These are phyloP conservation scores for Pseudogymnoascus sp. DNA, from an alignment of 2,329 filamentous ascomycete species.

Conservation along the genomic window DNA sequence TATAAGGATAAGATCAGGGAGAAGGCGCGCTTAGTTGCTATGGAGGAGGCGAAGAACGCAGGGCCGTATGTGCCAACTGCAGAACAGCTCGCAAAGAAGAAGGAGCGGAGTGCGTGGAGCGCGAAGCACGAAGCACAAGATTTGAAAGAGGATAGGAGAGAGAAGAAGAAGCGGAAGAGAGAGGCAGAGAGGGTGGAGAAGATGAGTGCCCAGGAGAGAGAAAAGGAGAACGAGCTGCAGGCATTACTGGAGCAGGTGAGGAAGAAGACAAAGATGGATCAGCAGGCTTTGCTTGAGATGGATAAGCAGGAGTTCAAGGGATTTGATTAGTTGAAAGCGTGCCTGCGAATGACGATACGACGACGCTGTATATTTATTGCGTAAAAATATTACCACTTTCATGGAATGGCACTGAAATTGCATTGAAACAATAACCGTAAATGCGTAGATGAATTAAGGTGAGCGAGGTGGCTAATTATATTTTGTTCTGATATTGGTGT, in stretches of 20 bases:
- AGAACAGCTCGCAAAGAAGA: conserved; percentile 46
- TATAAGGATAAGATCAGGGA: conserved; percentile 69
- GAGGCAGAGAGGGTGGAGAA: conserved; percentile 55
- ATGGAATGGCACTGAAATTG: not conserved
- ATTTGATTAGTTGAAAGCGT: conserved; percentile 22
- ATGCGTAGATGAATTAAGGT: not conserved
- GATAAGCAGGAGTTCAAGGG: conserved; percentile 31
- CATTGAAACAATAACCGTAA: not conserved
- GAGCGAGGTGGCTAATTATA: not conserved
- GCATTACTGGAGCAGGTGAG: conserved; percentile 56
- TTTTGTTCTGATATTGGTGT: not conserved
- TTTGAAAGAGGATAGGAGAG: conserved; percentile 51
- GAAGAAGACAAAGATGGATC: conserved; percentile 34
- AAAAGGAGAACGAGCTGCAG: conserved; percentile 54
- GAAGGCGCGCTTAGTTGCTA: conserved; percentile 50
- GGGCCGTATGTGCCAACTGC: conserved; percentile 32
- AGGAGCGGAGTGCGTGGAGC: conserved; percentile 65
- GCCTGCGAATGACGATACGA: conserved; percentile 11
- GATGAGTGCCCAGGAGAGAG: conserved; percentile 65
- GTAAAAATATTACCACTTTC: conserved; percentile 6
- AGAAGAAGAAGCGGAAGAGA: conserved; percentile 55
- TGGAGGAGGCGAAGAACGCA: conserved; percentile 42
- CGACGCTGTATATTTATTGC: conserved; percentile 9
- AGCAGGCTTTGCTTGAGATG: conserved; percentile 34
- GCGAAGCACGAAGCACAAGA: conserved; percentile 60